Base-by-base conservation (phyloP, 495 filamentous ascomycete genomes). In the Penicillium manginii region DNA sequence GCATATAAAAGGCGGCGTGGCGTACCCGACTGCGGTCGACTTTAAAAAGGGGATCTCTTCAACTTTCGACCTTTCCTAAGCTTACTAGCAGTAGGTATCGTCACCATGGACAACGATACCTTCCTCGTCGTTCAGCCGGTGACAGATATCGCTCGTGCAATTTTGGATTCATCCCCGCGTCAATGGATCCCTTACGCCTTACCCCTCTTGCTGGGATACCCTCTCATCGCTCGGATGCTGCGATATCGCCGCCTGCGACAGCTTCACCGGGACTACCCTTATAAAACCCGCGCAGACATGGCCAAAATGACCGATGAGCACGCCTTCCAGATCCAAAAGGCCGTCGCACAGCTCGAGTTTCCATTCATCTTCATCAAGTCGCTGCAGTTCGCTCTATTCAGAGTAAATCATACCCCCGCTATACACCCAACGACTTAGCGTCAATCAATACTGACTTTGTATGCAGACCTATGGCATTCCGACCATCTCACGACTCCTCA, bases 341-440 rank as follows among this genome's bases (percentile, higher is more conserved):
- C 67, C 11, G 31, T 88, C 7, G 61, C 69, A 2, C 61, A 80
- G 48, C 73, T 80, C 23, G 85, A 89, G 63, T 86, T 87, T 53
- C 86, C 87, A 0, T 79, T 81, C 23, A 75, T 82, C 4, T 82
- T 78, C 50, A 70, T 80, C 37, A 82, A 84, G 50, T 59, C 80
- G 2, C 66, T 90, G 37, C 80, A 88, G 54, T 89, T 89, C 67
- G 88, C 84, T 0, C 71, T 91, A 3, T 89, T 89, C 69, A 81
- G 81, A 68, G 82, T 85, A 54, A 7, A 57, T 37, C 17, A 51
- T 37, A 19, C 2, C 32, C 26, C 17, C 42, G 22, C 21, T 15
- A 9, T 11, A 15, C 19, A 31, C 51, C 9, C 21, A 10, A 7
- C 10, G 7, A 22, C 32, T 11, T 14, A 32, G 12, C 52, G 19